Evolutionary conservation across 495 filamentous ascomycete species (phyloP).

Genomic region (Antarctomyces pellizariae): DNA sequence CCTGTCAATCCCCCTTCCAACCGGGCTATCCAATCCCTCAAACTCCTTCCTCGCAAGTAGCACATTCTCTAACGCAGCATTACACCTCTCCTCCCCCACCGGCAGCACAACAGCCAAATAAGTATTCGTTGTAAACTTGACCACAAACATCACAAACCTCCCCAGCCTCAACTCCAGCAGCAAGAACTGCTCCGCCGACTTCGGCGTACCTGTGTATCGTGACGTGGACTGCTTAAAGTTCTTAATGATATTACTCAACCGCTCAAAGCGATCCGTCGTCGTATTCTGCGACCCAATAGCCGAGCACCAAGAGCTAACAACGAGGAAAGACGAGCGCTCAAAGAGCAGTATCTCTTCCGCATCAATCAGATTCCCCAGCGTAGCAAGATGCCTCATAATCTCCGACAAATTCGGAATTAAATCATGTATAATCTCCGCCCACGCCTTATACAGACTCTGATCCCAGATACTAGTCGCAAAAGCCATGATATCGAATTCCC

Average conservation of each 20-base stretch:
- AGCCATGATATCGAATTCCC: constrained; percentile 43
- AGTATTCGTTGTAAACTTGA: constrained; percentile 85
- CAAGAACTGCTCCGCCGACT: constrained; percentile 31
- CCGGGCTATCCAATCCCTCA: constrained; percentile 19
- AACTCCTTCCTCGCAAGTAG: constrained; percentile 67
- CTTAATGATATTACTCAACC: constrained; percentile 89
- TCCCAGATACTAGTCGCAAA: constrained; percentile 98
- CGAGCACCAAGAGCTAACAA: constrained; percentile 66
- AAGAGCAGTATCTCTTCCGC: constrained; percentile 91
- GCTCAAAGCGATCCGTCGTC: constrained; percentile 76
- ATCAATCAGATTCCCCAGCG: constrained; percentile 59
- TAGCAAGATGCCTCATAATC: constrained; percentile 62
- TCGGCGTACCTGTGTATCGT: constrained; percentile 25
- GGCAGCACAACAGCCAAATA: constrained; percentile 83
- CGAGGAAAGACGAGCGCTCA: constrained; percentile 85
- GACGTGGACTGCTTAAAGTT: constrained; percentile 65
- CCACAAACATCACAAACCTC: constrained; percentile 76
- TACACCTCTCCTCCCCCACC: constrained; percentile 68
- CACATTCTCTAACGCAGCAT: constrained; percentile 73
- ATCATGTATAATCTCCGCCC: constrained; percentile 91
- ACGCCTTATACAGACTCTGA: constrained; percentile 91
- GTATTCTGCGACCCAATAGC: constrained; percentile 55
- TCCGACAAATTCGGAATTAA: constrained; percentile 80
- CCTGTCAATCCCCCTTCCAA: constrained; percentile 12
- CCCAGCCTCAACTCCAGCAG: constrained; percentile 30